phyloP scores from a whole-genome alignment of 257 asterid species.

The Solanum sparsipilum region DNA sequence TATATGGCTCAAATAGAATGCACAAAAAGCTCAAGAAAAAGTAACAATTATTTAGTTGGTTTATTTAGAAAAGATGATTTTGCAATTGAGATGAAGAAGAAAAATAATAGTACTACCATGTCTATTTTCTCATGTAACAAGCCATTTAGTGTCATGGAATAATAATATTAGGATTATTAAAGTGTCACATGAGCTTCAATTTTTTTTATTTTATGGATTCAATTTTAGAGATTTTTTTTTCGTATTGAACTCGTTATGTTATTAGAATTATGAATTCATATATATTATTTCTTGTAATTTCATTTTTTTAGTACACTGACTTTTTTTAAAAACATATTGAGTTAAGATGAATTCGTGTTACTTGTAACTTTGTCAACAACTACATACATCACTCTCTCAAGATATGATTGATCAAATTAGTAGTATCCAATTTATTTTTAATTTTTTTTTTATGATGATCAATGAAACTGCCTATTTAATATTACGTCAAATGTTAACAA shows the following conservation, averaged over 20 bases:
- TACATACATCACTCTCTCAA: neutral
- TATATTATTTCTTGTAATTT: no score
- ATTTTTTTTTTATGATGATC: neutral
- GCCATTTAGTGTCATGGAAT: constrained; percentile 22
- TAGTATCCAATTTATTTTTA: neutral
- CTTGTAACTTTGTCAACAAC: neutral
- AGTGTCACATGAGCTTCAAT: constrained; percentile 11
- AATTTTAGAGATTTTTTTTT: no score
- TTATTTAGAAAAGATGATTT: neutral
- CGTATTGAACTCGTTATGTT: no score
- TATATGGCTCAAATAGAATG: constrained; percentile 54
- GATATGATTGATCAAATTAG: neutral
- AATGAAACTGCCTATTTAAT: neutral
- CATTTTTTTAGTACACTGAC: no score
- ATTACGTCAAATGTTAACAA: neutral
- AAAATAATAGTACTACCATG: neutral
- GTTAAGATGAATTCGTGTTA: no score
- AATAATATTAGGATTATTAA: constrained; percentile 12
- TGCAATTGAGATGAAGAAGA: constrained; percentile 35
- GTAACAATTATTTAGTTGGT: neutral
- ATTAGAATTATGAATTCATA: no score
- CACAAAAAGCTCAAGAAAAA: constrained; percentile 41
- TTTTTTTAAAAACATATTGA: no score
- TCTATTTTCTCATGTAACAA: constrained; percentile 45
- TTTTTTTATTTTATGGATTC: no score